phyloP scores from a whole-genome alignment of 169 alveolate genomes.

The Cryptosporidium andersoni region DNA sequence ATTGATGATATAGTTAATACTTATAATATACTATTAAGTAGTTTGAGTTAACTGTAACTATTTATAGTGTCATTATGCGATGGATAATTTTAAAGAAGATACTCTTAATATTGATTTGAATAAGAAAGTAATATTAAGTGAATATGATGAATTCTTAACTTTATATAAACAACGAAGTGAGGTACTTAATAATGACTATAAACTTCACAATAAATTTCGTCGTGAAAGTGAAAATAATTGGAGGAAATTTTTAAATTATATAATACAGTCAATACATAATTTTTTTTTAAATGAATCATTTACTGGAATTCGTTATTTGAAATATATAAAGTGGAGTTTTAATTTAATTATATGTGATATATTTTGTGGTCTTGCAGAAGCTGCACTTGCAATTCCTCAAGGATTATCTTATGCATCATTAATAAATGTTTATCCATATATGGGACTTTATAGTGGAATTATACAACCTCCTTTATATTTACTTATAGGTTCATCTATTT shows the following conservation, averaged over 20 bases:
- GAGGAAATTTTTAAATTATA: conserved; percentile 19
- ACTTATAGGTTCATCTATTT: conserved; percentile 44
- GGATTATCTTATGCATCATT: conserved; percentile 56
- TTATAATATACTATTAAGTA: no score
- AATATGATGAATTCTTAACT: conserved; percentile 56
- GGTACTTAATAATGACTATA: conserved; percentile 51
- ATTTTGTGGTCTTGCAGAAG: conserved; percentile 65
- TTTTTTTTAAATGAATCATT: conserved; percentile 47
- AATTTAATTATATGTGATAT: conserved; percentile 36
- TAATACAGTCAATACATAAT: conserved; percentile 9
- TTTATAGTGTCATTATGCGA: neutral
- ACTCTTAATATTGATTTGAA: neutral
- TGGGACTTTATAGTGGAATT: conserved; percentile 64
- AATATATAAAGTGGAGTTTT: conserved; percentile 21
- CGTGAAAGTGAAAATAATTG: conserved; percentile 42
- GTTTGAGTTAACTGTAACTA: no score
- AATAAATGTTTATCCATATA: conserved; percentile 40
- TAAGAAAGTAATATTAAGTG: conserved; percentile 23
- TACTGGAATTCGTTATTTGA: conserved; percentile 39
- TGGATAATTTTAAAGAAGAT: neutral
- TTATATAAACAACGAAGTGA: conserved; percentile 34
- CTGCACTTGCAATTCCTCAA: conserved; percentile 62
- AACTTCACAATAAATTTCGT: conserved; percentile 42
- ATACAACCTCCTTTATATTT: conserved; percentile 41
- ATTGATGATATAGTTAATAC: no score